Evolutionary conservation across 805 yeast genomes (phyloP).

Genomic region (Yarrowia bubula): DNA sequence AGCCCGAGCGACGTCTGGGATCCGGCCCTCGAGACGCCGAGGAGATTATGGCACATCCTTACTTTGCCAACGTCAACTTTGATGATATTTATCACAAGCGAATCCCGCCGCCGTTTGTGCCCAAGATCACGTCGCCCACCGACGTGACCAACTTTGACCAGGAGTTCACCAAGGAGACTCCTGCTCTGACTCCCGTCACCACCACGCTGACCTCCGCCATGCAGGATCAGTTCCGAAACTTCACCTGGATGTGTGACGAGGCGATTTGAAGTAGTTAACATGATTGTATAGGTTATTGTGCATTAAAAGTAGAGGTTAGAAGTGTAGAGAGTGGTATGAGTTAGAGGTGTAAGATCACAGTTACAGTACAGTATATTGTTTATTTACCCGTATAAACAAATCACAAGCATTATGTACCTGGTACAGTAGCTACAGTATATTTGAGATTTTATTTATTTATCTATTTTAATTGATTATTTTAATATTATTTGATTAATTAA

Average conservation of each 20-base stretch:
- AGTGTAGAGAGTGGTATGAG: no score
- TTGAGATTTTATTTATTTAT: no score
- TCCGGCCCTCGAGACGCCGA: constrained; percentile 83
- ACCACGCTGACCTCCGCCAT: constrained; percentile 77
- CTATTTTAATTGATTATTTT: no score
- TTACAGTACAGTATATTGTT: no score
- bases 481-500: no score
- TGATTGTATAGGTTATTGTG: not conserved
- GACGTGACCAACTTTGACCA: constrained; percentile 92
- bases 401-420: no score
- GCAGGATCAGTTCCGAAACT: constrained; percentile 97
- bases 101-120: constrained; percentile 85
- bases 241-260: constrained; percentile 59
- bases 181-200: constrained; percentile 91
- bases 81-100: constrained; percentile 73
- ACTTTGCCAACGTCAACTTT: constrained; percentile 84
- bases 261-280: constrained; percentile 27
- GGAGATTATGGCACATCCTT: constrained; percentile 94
- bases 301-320: no score
- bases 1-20: constrained; percentile 81
- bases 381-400: no score
- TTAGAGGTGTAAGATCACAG: no score
- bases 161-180: constrained; percentile 91
- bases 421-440: no score
- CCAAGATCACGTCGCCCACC: constrained; percentile 80